Evolutionary conservation across 2,329 filamentous ascomycete species (phyloP).

Genomic region (Neopestalotiopsis rosae): DNA sequence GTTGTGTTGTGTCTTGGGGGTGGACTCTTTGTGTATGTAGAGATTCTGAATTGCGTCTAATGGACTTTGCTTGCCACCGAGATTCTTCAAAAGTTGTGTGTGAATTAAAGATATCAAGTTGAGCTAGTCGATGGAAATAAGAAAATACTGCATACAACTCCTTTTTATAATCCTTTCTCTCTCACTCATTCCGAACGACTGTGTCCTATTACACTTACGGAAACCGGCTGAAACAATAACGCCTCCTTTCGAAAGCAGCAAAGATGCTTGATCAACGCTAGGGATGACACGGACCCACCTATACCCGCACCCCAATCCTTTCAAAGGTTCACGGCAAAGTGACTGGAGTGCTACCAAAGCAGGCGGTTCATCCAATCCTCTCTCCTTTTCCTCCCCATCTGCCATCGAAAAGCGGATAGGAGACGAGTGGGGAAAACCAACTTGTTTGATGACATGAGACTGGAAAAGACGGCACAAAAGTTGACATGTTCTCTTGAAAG

Average conservation of each 20-base stretch:
- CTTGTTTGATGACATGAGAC: background rate
- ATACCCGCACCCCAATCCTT: too few species aligned
- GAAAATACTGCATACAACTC: too few species aligned
- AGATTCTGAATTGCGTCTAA: background rate
- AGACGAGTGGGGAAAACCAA: background rate
- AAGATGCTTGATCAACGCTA: conserved; percentile 16
- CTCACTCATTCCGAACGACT: background rate
- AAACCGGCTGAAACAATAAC: conserved; percentile 9
- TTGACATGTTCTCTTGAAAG: too few species aligned
- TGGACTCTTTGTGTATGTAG: background rate
- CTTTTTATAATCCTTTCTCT: too few species aligned
- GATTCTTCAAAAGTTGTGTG: too few species aligned
- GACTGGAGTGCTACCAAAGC: too few species aligned
- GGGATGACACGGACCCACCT: conserved; percentile 12
- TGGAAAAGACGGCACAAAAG: too few species aligned
- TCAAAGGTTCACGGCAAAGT: background rate
- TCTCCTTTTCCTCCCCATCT: background rate
- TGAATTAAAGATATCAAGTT: too few species aligned
- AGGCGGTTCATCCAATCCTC: background rate
- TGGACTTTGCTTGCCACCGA: too few species aligned
- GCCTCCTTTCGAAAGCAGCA: conserved; percentile 4
- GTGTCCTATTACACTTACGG: background rate
- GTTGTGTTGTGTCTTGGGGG: background rate
- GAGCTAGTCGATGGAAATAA: too few species aligned
- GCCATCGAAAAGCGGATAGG: background rate